phyloP scores from a whole-genome alignment of 192 early-diverging fungal species.

The Coemansia sp. region DNA sequence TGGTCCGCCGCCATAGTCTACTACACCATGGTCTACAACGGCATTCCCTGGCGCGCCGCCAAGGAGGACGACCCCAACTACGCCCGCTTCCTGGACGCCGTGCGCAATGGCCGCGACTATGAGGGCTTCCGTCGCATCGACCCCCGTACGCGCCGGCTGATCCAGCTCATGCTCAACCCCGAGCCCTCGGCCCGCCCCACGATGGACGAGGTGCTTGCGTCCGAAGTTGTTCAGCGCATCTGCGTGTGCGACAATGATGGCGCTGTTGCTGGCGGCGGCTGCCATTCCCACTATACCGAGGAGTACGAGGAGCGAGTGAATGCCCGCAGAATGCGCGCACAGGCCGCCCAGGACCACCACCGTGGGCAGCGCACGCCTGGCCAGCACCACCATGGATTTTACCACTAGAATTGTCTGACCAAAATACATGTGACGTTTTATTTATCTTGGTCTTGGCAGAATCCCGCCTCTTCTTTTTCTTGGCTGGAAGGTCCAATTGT shows the following conservation, averaged over 20 bases:
- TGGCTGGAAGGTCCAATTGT: neutral
- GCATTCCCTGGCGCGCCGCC: slow-evolving; percentile 63
- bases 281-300: slow-evolving; percentile 54
- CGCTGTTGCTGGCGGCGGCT: slow-evolving; percentile 29
- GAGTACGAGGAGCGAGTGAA: slow-evolving; percentile 52
- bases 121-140: slow-evolving; percentile 74
- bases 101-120: slow-evolving; percentile 65
- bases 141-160: slow-evolving; percentile 62
- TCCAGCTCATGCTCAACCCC: slow-evolving; percentile 82
- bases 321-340: slow-evolving; percentile 46
- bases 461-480: neutral
- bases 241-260: slow-evolving; percentile 58
- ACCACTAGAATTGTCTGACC: neutral
- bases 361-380: slow-evolving; percentile 1
- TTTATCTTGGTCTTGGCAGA: neutral
- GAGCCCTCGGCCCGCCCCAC: slow-evolving; percentile 67
- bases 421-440: neutral
- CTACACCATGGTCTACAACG: slow-evolving; percentile 75
- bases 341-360: slow-evolving; percentile 29
- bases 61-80: slow-evolving; percentile 64
- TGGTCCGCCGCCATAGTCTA: slow-evolving; percentile 95
- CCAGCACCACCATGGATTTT: slow-evolving; percentile 6
- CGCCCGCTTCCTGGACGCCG: slow-evolving; percentile 59
- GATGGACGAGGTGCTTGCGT: slow-evolving; percentile 66
- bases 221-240: slow-evolving; percentile 76